A percentile compares a stretch with the other conserved stretches of the same genome.
phyloP scores from a whole-genome alignment of 1,284 basidiomycete genomes.

The Naganishia albida region DNA sequence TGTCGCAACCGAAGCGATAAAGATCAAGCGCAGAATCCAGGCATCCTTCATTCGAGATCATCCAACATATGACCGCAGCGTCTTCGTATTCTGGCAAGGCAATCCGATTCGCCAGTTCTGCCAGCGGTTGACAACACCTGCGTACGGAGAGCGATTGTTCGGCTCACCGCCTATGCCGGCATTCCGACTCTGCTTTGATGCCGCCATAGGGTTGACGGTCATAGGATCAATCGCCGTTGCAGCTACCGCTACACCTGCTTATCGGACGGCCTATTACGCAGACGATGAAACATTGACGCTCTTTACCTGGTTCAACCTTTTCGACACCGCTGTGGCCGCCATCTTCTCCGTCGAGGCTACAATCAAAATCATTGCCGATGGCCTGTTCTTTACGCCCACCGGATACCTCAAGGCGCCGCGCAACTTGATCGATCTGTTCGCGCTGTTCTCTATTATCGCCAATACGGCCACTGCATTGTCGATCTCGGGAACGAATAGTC shows the following conservation, averaged over 20 bases:
- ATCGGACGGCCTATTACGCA: constrained; percentile 73
- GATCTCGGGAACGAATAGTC: constrained; percentile 75
- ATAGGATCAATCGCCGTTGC: constrained; percentile 83
- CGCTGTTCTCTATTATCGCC: constrained; percentile 77
- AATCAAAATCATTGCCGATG: constrained; percentile 88
- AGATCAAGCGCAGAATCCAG: too few relatives aligned
- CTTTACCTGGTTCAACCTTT: constrained; percentile 84
- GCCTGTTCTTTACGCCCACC: constrained; percentile 88
- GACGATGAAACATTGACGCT: constrained; percentile 61
- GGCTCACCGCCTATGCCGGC: constrained; percentile 64
- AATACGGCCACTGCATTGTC: constrained; percentile 78
- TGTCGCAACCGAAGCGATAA: too few relatives aligned
- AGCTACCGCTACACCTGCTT: constrained; percentile 79
- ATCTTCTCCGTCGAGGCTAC: constrained; percentile 80
- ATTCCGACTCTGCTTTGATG: constrained; percentile 72
- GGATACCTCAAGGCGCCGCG: constrained; percentile 89
- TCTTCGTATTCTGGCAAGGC: too few relatives aligned
- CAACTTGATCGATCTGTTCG: constrained; percentile 88
- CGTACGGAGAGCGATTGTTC: too few relatives aligned
- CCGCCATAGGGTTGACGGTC: constrained; percentile 73
- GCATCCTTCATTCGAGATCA: too few relatives aligned
- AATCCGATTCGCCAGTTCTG: too few relatives aligned
- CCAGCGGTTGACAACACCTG: too few relatives aligned
- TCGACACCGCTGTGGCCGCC: constrained; percentile 66
- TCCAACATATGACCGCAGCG: too few relatives aligned